phyloP scores from a whole-genome alignment of 306 rosid species.

The Dryas alaskensis region DNA sequence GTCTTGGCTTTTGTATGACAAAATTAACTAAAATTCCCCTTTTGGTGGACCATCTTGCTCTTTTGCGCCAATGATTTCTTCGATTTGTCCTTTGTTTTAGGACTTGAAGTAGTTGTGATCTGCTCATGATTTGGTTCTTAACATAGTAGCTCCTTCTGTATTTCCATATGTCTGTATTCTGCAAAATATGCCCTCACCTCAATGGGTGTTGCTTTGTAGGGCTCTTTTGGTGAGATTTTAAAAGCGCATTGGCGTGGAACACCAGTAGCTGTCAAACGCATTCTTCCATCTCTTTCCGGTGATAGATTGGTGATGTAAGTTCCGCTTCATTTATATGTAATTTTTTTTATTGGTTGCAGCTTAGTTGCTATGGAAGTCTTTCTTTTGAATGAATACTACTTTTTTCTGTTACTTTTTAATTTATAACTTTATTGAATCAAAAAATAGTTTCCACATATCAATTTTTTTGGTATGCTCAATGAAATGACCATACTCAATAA shows the following conservation, averaged over 20 bases:
- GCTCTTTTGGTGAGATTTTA: conserved; percentile 88
- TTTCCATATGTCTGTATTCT: not conserved
- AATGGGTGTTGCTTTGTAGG: conserved; percentile 44
- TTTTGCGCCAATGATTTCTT: not conserved
- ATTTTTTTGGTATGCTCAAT: not conserved
- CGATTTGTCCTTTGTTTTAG: not conserved
- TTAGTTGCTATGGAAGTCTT: not conserved
- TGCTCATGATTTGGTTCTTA: conserved; percentile 1
- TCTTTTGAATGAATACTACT: not conserved
- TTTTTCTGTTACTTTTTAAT: not conserved
- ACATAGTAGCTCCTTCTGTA: not conserved
- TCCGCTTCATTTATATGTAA: conserved; percentile 23
- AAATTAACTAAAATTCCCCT: too few relatives aligned
- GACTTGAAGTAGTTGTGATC: not conserved
- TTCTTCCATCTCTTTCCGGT: conserved; percentile 85
- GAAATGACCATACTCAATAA: not conserved
- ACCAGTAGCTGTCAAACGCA: conserved; percentile 86
- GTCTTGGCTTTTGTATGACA: too few relatives aligned
- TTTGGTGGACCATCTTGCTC: not conserved
- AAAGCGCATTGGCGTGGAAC: conserved; percentile 94
- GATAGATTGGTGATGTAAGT: conserved; percentile 93
- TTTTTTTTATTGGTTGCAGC: conserved; percentile 4
- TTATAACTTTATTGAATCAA: not conserved
- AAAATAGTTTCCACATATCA: not conserved
- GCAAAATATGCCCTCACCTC: conserved; percentile 6